Base-by-base conservation (phyloP, 345 rosid species). In the Boechera stricta region DNA sequence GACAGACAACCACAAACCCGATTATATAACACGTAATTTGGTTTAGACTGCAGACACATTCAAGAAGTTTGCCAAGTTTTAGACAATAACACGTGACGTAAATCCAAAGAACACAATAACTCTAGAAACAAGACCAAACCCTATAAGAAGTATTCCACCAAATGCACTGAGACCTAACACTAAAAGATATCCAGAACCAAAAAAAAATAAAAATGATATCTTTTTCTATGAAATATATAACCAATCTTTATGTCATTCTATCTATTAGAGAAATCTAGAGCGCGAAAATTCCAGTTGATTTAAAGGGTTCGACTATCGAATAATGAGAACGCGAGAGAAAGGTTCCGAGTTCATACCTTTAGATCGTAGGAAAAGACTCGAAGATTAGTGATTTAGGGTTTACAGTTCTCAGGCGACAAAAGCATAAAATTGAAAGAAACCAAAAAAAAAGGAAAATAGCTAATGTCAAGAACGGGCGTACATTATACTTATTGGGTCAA, bases 321-420 rank as follows among this genome's bases (percentile, higher is more conserved):
- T 5, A 16, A 3, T 10, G 65, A 48, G 33, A 10, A 44, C 47
- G 10, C 11, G 67, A 71, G 4, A 52, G 5, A 54, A 44, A 55
- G 42, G 47, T 26, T 28, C 11, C 29, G n/a, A 42, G 42, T 33
- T 70, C 49, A 16, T 77, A 69, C 71, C 80, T 77, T 69, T 69
- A 62, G 75, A 28, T 62, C 58, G 12, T 44, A 54, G 65, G 73
- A 42, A 68, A 67, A 39, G 32, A 69, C n/a, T 55, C n/a, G 1
- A 69, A n/a, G 48, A 26, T 13, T 69, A 54, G 58, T 52, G 58
- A 69, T 32, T 77, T 77, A 77, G 80, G 80, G 80, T 63, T 69
- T 53, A 63, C 52, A 36, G 10, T 5, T 5, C 10, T 10, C 44
- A 49, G 48, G n/a, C 38, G 29, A 60, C 49, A 5, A 18, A 36